These are phyloP conservation scores for Heritiera littoralis DNA, from an alignment of 345 rosid species.

Conservation along the genomic window DNA sequence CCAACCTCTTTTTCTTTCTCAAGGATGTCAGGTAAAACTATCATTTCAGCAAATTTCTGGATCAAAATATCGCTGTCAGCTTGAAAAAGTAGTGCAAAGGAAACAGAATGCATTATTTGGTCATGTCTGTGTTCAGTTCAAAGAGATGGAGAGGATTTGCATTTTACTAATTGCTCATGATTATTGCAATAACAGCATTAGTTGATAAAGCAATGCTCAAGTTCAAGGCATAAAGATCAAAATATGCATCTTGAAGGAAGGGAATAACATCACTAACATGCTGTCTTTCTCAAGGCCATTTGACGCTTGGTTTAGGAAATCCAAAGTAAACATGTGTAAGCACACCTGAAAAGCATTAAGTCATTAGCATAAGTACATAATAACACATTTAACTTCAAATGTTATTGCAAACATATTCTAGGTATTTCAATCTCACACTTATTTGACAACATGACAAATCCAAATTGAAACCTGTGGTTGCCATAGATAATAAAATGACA, in stretches of 20 bases:
- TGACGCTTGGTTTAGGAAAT: slow-evolving; percentile 92
- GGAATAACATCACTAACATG: slow-evolving; percentile 53
- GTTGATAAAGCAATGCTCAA: slow-evolving; percentile 3
- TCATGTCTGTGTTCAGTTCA: neutral
- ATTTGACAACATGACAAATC: neutral
- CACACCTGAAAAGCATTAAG: slow-evolving; percentile 65
- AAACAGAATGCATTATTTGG: neutral
- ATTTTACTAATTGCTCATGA: neutral
- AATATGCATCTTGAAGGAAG: neutral
- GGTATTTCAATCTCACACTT: neutral
- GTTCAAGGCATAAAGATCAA: neutral
- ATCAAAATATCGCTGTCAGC: neutral
- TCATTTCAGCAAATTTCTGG: neutral
- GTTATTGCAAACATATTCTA: neutral
- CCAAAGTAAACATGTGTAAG: slow-evolving; percentile 94
- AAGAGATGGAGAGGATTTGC: neutral
- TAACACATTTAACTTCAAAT: neutral
- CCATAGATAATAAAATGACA: neutral
- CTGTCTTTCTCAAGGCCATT: slow-evolving; percentile 95
- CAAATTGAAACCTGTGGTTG: neutral
- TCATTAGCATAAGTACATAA: slow-evolving; percentile 11
- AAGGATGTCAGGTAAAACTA: neutral
- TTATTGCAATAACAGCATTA: neutral
- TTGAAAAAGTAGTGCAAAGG: neutral
- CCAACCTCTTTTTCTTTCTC: neutral